Evolutionary conservation across 768 basidiomycete species (phyloP).

Genomic region (Phallus indusiatus): DNA sequence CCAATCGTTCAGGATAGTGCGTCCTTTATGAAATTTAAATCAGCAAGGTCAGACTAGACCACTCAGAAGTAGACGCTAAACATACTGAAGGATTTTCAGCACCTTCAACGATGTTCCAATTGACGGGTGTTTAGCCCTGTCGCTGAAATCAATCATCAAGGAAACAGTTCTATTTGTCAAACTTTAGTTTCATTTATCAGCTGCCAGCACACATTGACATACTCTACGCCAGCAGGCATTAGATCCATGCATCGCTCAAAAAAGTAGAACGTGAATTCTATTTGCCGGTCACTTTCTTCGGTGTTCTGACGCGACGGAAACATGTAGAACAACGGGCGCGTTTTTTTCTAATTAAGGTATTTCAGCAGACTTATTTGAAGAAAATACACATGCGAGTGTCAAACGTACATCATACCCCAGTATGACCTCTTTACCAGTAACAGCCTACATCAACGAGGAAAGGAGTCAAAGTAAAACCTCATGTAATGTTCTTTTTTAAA

Average conservation of each 20-base stretch:
- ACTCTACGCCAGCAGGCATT: slow-evolving; percentile 80
- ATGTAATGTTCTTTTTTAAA: background rate
- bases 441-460: slow-evolving; percentile 31
- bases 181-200: background rate
- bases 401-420: slow-evolving; percentile 57
- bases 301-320: slow-evolving; percentile 70
- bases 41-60: slow-evolving; percentile 36
- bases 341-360: slow-evolving; percentile 19
- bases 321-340: slow-evolving; percentile 65
- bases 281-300: slow-evolving; percentile 52
- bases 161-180: slow-evolving; percentile 43
- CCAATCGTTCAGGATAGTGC: slow-evolving; percentile 84
- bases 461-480: background rate
- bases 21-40: slow-evolving; percentile 58
- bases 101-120: slow-evolving; percentile 30
- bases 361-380: background rate
- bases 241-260: slow-evolving; percentile 69
- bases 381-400: background rate
- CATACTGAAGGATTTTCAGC: background rate
- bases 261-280: slow-evolving; percentile 68
- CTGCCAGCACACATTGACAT: slow-evolving; percentile 17
- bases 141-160: slow-evolving; percentile 71
- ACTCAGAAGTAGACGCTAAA: slow-evolving; percentile 27
- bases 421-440: slow-evolving; percentile 74
- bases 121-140: slow-evolving; percentile 52